These are phyloP conservation scores for Beauveria asiatica DNA, from an alignment of 2,329 filamentous ascomycete genomes.

Conservation along the genomic window DNA sequence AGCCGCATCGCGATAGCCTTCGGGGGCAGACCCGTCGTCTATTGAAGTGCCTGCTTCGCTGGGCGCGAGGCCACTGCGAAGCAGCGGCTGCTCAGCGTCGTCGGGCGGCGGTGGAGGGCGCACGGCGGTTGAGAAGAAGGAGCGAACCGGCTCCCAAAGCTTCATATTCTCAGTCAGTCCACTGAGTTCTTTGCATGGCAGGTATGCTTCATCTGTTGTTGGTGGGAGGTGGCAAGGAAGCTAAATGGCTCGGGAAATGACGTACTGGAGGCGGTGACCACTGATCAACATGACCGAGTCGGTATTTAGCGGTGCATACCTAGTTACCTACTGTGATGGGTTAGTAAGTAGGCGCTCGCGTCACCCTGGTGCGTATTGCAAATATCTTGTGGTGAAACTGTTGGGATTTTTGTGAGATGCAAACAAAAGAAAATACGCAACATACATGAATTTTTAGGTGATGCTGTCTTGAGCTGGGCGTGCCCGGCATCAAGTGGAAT, in stretches of 20 bases:
- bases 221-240: not conserved
- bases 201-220: not conserved
- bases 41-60: not conserved
- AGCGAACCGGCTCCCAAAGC: not conserved
- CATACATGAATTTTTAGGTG: too few species aligned
- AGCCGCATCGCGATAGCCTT: conserved; percentile 30
- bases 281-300: not conserved
- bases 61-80: conserved; percentile 49
- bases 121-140: not conserved
- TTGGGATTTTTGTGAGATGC: too few species aligned
- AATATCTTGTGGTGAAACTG: too few species aligned
- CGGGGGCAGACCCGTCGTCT: not conserved
- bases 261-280: not conserved
- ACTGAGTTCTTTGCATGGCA: not conserved
- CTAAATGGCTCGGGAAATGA: not conserved
- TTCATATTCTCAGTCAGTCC: not conserved
- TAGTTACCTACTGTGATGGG: too few species aligned
- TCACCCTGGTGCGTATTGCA: too few species aligned
- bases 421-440: too few species aligned
- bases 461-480: too few species aligned
- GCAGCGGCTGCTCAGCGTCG: conserved; percentile 44
- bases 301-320: not conserved
- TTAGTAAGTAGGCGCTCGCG: too few species aligned
- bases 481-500: too few species aligned
- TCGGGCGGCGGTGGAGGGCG: not conserved